Evolutionary conservation across 306 rosid species (phyloP).

Genomic region (Fragaria ananassa): DNA sequence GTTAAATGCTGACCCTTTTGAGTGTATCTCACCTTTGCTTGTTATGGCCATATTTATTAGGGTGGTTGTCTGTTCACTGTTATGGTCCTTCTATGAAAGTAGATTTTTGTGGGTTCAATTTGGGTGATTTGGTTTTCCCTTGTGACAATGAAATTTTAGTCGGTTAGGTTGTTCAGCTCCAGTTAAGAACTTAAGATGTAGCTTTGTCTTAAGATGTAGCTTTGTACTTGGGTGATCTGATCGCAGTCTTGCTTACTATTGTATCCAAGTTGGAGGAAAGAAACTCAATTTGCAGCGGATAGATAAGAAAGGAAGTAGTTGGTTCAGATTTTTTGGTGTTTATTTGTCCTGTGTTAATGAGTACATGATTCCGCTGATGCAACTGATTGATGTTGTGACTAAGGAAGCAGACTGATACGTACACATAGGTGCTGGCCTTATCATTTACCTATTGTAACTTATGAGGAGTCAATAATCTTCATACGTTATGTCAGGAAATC

Average conservation of each 20-base stretch:
- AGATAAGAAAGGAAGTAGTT: background rate
- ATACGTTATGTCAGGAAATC: background rate
- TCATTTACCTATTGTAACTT: background rate
- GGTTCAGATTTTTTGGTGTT: background rate
- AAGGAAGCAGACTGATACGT: constrained; percentile 4
- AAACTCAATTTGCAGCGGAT: background rate
- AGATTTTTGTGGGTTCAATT: background rate
- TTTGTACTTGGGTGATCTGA: background rate
- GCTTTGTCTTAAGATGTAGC: background rate
- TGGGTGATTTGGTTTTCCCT: background rate
- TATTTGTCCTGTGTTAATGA: background rate
- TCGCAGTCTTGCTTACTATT: background rate
- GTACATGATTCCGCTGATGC: background rate
- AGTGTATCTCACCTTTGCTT: constrained; percentile 2
- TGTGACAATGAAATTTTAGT: background rate
- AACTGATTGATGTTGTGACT: background rate
- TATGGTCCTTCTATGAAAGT: background rate
- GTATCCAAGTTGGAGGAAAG: background rate
- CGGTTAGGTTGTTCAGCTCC: background rate
- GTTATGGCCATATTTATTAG: background rate
- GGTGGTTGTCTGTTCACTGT: constrained; percentile 16
- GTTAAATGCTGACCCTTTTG: constrained; percentile 12
- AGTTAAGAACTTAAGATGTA: background rate
- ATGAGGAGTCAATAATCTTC: background rate
- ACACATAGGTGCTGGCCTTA: background rate